Evolutionary conservation across 768 basidiomycete species (phyloP).

Genomic region (Astraeus odoratus): DNA sequence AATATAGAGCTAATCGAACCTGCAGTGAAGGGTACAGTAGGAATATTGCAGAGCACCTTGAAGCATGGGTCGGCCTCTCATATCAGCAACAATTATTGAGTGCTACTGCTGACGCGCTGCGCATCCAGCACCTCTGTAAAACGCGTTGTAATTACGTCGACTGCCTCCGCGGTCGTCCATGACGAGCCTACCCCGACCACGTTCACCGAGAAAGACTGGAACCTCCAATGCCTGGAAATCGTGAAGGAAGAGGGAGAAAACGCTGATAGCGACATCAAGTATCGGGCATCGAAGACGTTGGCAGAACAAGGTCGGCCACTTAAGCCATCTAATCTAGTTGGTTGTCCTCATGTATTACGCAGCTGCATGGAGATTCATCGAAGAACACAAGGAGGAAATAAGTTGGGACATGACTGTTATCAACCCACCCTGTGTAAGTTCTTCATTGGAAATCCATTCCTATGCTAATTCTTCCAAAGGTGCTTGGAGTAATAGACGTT

Average conservation of each 20-base stretch:
- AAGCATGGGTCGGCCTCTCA: conserved; percentile 40
- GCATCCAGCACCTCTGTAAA: conserved; percentile 38
- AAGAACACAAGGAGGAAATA: conserved; percentile 25
- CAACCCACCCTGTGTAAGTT: conserved; percentile 33
- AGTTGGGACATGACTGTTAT: conserved; percentile 34
- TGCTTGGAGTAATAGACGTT: conserved; percentile 20
- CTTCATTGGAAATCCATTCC: not conserved
- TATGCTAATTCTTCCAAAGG: conserved; percentile 7
- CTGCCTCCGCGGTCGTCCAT: conserved; percentile 41
- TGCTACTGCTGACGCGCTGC: not conserved
- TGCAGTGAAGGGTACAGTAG: conserved; percentile 64
- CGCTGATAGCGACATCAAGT: conserved; percentile 33
- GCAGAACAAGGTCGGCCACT: conserved; percentile 48
- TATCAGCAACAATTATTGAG: too few species aligned
- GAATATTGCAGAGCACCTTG: conserved; percentile 51
- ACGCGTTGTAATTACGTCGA: conserved; percentile 65
- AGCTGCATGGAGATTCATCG: conserved; percentile 47
- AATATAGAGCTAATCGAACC: conserved; percentile 57
- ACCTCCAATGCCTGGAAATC: conserved; percentile 35
- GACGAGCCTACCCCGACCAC: conserved; percentile 18
- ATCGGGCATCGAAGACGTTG: conserved; percentile 56
- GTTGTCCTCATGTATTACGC: not conserved
- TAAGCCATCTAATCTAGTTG: not conserved
- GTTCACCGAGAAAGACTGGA: conserved; percentile 56
- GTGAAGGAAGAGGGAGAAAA: conserved; percentile 39